Conservation (phyloP, 257 asterid species). For the Solanum sejunctum region DNA sequence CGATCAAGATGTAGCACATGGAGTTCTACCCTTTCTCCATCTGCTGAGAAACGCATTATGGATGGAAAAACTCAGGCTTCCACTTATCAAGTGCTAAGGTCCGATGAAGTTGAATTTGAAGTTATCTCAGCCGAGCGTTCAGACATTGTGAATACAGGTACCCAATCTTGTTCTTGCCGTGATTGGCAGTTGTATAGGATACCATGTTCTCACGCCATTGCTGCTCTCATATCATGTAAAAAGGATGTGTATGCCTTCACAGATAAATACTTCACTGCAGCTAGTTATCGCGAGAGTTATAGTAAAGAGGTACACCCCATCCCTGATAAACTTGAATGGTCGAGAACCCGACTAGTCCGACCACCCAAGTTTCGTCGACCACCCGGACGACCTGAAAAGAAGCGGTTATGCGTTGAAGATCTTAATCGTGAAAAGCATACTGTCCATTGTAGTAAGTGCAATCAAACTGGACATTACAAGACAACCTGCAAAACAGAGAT, state of each 20-base stretch:
- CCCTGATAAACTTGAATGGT: constrained; percentile 49
- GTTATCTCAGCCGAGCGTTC: constrained; percentile 51
- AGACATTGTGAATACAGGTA: constrained; percentile 48
- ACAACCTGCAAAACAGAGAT: constrained; percentile 54
- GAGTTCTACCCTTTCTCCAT: constrained; percentile 55
- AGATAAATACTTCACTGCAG: constrained; percentile 35
- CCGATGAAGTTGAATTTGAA: constrained; percentile 68
- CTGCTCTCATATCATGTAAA: constrained; percentile 42
- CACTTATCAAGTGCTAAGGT: constrained; percentile 50
- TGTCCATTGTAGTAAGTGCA: constrained; percentile 60
- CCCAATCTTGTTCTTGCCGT: constrained; percentile 49
- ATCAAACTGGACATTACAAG: constrained; percentile 63
- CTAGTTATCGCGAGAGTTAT: constrained; percentile 31
- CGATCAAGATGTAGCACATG: constrained; percentile 27
- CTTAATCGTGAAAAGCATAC: constrained; percentile 57
- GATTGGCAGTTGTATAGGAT: constrained; percentile 59
- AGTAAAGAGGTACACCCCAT: constrained; percentile 28
- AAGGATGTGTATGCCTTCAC: constrained; percentile 45
- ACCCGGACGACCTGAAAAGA: constrained; percentile 72
- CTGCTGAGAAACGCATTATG: constrained; percentile 41
- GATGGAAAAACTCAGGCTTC: constrained; percentile 41
- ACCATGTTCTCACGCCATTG: constrained; percentile 76
- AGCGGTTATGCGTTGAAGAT: constrained; percentile 56
- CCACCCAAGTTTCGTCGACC: constrained; percentile 67
- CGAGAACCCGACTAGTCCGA: constrained; percentile 28